Evolutionary conservation across 176 grass and related monocot genomes (phyloP), one percentile per base, ranked within the genome.

Genomic region (Phoenix roebelenii): DNA sequence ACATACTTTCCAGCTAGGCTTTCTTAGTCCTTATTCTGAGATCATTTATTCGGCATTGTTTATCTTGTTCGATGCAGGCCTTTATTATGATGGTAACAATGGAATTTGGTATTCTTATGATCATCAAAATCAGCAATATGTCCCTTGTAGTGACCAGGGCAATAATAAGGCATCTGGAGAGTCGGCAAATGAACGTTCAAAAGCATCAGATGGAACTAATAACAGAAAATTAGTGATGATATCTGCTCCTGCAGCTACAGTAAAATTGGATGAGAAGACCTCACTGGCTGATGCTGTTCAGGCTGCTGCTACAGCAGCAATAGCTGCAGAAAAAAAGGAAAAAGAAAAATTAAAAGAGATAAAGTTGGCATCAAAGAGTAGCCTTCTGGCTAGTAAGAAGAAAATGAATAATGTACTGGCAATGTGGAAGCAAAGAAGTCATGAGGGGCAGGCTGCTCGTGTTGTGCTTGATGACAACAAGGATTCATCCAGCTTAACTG

Each of bases 351-450:
- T 73, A 50, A 97, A 85, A 81, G 93, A 98, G 60, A 98, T 92
- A 54, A 98, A 89, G 52, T 72, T 95, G 65, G 64, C 87, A 28
- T 98, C 84, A 28, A 98, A 88, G 77, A 76, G 28, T 71, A 98
- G 67, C 76, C 79, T 92, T 17, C 69, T 98, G 57, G 87, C 87
- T 28, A 98, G 91, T 73, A 98, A 92, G 81, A 98, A 98, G 74
- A 98, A 98, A 76, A 98, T 98, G 87, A 98, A 83, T 67, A 89
- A 98, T 88, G 93, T 98, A 54, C 75, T 92, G 73, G 82, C 87
- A 22, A 83, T 98, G 81, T 98, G 93, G 93, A 98, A 92, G 64
- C 87, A 98, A 82, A 92, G 87, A 60, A 98, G 83, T 82, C 81
- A 98, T 71, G 94, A 98, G 80, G 75, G 87, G 5, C 87, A 98